Evolutionary conservation across 331 rosid species (phyloP).

Genomic region (Pyracantha coccinea): DNA sequence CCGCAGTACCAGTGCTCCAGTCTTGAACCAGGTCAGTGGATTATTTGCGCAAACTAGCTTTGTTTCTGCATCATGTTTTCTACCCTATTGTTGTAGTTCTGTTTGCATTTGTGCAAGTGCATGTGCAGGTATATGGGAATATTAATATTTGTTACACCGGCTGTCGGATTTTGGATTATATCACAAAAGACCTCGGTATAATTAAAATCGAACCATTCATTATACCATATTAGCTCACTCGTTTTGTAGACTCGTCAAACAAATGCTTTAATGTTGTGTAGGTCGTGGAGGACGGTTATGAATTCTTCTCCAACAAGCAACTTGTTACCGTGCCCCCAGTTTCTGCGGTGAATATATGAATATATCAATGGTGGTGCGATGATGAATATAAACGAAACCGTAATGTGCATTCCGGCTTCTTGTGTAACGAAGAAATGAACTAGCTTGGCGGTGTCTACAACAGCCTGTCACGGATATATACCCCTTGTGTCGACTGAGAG

Average conservation of each 20-base stretch:
- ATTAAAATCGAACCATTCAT: too few species aligned
- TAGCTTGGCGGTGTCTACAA: too few species aligned
- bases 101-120: not conserved
- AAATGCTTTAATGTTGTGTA: slow-evolving; percentile 13
- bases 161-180: not conserved
- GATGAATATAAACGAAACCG: slow-evolving; percentile 82
- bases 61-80: not conserved
- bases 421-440: too few species aligned
- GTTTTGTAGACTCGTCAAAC: slow-evolving; percentile 13
- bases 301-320: slow-evolving; percentile 77
- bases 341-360: slow-evolving; percentile 74
- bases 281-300: slow-evolving; percentile 95
- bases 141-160: not conserved
- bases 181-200: too few species aligned
- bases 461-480: too few species aligned
- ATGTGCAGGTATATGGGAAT: not conserved
- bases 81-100: not conserved
- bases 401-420: slow-evolving; percentile 94
- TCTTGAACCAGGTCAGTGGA: slow-evolving; percentile 33
- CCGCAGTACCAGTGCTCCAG: slow-evolving; percentile 1
- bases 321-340: slow-evolving; percentile 79
- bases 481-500: too few species aligned
- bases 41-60: not conserved
- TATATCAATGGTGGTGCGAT: slow-evolving; percentile 73
- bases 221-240: not conserved